Base-by-base conservation (phyloP, 2,329 filamentous ascomycete genomes). In the Xylariaceae sp. region DNA sequence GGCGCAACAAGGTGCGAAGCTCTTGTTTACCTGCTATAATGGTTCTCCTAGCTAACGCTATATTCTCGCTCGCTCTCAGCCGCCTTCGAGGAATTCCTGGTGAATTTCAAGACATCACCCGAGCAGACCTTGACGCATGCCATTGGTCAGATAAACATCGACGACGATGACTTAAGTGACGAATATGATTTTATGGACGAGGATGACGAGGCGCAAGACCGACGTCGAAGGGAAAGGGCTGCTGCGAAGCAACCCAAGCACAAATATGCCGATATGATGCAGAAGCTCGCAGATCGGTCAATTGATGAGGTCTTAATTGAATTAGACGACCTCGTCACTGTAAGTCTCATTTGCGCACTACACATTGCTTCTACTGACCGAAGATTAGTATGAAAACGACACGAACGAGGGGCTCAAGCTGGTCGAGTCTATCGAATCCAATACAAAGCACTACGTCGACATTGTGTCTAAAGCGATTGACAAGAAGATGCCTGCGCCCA, bases 381-480 rank as follows among this genome's bases (percentile, higher is more conserved):
- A n/a, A 40, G 46, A 14, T 3, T 54, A 94, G 87, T 98, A 88
- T 76, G 93, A 97, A 74, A 82, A 87, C 63, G 81, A 86, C 24
- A 75, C 87, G 19, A 86, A 87, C 50, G 86, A 89, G 44, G 86
- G 87, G 5, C 75, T 90, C 62, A 86, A 88, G 66, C 80, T 98
- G 45, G 89, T 96, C 17, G 84, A 90, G 43, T 96, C 90, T 1
- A 90, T 99, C 67, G 91, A 95, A 77, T 84, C 82, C 65, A 99
- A 99, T 76, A 92, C 95, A 14, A 90, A 95, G 70, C 95, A 96
- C 74, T 99, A 99, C 71, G 88, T 98, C 65, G 95, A 99, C 69
- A 85, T 98, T 57, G 77, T 98, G 57, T 94, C 94, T 2, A 84
- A 89, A 64, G 95, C 95, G 6, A 87, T 97, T 40, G 95, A 99